Conservation (phyloP, 2,329 filamentous ascomycete species). For the Paecilomyces sp. region DNA sequence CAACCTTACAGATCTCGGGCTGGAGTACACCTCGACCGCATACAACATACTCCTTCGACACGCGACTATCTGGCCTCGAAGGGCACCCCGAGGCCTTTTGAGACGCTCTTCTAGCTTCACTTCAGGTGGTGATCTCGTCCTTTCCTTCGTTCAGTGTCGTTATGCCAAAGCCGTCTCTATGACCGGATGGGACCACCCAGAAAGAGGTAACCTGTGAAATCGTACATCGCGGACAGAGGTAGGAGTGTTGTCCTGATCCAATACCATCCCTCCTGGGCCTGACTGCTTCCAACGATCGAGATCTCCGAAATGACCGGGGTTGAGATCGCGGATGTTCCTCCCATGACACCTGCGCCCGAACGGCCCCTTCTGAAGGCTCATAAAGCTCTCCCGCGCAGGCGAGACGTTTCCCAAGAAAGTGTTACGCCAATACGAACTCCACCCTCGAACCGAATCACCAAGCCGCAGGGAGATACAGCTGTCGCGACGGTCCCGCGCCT, state of each 20-base stretch:
- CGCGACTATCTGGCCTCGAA: background rate
- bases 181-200: background rate
- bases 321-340: slow-evolving; percentile 18
- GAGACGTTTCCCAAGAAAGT: slow-evolving; percentile 14
- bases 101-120: background rate
- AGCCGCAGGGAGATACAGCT: slow-evolving; percentile 14
- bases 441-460: slow-evolving; percentile 16
- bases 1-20: background rate
- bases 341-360: slow-evolving; percentile 18
- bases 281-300: background rate
- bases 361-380: slow-evolving; percentile 31
- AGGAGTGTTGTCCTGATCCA: background rate
- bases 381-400: slow-evolving; percentile 32
- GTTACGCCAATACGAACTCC: slow-evolving; percentile 16
- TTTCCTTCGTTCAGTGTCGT: background rate
- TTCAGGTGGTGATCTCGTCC: background rate
- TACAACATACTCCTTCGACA: background rate
- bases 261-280: background rate
- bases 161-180: background rate
- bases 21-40: background rate
- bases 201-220: background rate
- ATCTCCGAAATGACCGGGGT: slow-evolving; percentile 23
- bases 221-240: background rate
- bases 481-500: slow-evolving; percentile 20
- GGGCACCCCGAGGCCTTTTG: background rate